Conservation (phyloP, 2,329 filamentous ascomycete species). For the Xylariaceae sp. region DNA sequence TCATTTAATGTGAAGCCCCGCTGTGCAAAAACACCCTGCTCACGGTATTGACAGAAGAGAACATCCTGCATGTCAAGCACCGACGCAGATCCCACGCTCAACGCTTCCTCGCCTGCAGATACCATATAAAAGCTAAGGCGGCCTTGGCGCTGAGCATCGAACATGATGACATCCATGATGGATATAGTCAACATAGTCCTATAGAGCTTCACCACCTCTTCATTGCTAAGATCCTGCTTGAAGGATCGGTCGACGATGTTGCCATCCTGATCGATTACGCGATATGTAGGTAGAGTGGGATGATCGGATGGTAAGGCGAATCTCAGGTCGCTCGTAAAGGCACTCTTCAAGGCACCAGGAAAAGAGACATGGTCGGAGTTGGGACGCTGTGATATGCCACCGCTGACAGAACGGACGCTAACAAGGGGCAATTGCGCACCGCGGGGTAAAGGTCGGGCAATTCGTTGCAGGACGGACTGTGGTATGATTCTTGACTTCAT, state of each 20-base stretch:
- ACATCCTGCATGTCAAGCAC: conserved; percentile 82
- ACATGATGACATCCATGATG: conserved; percentile 97
- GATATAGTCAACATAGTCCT: conserved; percentile 65
- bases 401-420: conserved; percentile 40
- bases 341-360: conserved; percentile 91
- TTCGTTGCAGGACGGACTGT: conserved; percentile 21
- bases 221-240: conserved; percentile 66
- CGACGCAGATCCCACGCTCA: conserved; percentile 83
- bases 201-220: conserved; percentile 58
- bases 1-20: conserved; percentile 82
- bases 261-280: conserved; percentile 87
- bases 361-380: conserved; percentile 65
- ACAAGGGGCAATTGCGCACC: conserved; percentile 12
- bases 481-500: conserved; percentile 27
- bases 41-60: conserved; percentile 91
- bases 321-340: conserved; percentile 76
- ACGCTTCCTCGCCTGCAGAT: conserved; percentile 90
- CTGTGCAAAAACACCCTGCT: conserved; percentile 87
- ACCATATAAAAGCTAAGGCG: conserved; percentile 97
- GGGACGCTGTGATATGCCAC: conserved; percentile 52
- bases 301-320: conserved; percentile 74
- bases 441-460: conserved; percentile 18
- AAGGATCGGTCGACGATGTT: conserved; percentile 73
- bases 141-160: conserved; percentile 95
- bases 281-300: conserved; percentile 83